Base-by-base conservation (phyloP, 2,329 filamentous ascomycete genomes). In the Paracorniculantispora psalliotae region DNA sequence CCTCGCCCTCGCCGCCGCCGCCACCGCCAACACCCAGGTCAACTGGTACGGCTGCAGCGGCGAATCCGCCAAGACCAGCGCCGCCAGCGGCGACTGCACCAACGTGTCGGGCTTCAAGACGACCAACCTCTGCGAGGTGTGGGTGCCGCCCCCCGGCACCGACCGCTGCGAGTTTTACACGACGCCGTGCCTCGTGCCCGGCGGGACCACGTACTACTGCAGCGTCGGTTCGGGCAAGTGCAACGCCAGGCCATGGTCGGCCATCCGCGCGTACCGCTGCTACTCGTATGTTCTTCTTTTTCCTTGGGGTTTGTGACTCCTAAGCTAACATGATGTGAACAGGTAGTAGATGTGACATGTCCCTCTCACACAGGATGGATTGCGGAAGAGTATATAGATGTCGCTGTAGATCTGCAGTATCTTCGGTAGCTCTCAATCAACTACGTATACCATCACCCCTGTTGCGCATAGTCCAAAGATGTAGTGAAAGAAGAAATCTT, bases 101-200 rank as follows among this genome's bases (percentile, higher is more conserved):
- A 55, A 55, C 41, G 26, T 55, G 13, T 2, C 23, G 12, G 52
- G 52, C 41, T 44, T 19, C 21, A 26, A 44, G 17, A 21, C 37
- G 25, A n/a, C 37, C 10, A 46, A 55, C 52, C 52, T 55, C 26
- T 55, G 52, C 52, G 37, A 25, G 13, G 15, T 55, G 8, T 23
- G 13, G 9, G 41, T 55, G 25, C 52, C 52, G 13, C 52, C 52
- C 2, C 52, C 52, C 41, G 52, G 52, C n/a, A 23, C 19, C 12
- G 52, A 55, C 52, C 41, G 41, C 52, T 55, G 52, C 52, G 52
- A 55, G 41, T 55, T 55, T 25, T 55, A 55, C 39, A 55, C 52
- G 23, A 55, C 52, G 10, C 13, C 35, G 15, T 55, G 52, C 41
- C 39, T 37, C 9, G 19, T n/a, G 13, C 52, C 52, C 37, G 46